These are phyloP conservation scores for Wickerhamiella sergipiensis DNA, from an alignment of 805 yeast species.

Conservation along the genomic window DNA sequence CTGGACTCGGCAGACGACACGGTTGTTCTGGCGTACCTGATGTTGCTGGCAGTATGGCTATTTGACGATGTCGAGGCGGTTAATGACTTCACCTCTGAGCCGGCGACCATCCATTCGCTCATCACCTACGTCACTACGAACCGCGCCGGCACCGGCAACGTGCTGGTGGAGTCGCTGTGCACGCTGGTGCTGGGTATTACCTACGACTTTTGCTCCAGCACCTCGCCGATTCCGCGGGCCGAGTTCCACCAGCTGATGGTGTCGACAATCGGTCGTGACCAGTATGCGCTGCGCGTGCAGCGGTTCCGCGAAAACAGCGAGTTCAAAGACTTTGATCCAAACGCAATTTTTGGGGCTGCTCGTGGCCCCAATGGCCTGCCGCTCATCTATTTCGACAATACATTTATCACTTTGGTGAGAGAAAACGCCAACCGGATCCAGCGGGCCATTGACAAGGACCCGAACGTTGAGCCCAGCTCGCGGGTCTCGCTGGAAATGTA, in stretches of 20 bases:
- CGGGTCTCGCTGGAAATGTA: conserved; percentile 49
- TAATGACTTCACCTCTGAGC: conserved; percentile 56
- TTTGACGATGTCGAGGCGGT: conserved; percentile 68
- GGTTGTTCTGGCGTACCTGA: conserved; percentile 62
- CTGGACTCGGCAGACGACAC: conserved; percentile 47
- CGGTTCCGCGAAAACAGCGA: conserved; percentile 50
- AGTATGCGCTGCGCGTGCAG: conserved; percentile 56
- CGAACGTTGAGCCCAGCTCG: conserved; percentile 55
- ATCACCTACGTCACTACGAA: conserved; percentile 48
- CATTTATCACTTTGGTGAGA: conserved; percentile 50
- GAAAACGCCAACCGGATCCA: conserved; percentile 58
- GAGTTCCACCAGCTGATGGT: conserved; percentile 50
- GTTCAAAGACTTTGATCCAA: conserved; percentile 36
- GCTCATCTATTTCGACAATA: conserved; percentile 53
- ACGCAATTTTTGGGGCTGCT: conserved; percentile 33
- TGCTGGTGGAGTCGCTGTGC: conserved; percentile 59
- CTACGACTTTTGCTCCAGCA: conserved; percentile 57
- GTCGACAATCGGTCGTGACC: conserved; percentile 67
- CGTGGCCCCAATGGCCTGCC: conserved; percentile 83
- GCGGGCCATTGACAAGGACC: conserved; percentile 60
- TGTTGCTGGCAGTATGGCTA: conserved; percentile 61
- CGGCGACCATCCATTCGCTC: conserved; percentile 51
- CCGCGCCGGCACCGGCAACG: conserved; percentile 30
- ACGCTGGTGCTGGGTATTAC: conserved; percentile 58
- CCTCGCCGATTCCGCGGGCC: conserved; percentile 43